phyloP scores from a whole-genome alignment of 805 yeast species.

The Wickerhamiella galacta region DNA sequence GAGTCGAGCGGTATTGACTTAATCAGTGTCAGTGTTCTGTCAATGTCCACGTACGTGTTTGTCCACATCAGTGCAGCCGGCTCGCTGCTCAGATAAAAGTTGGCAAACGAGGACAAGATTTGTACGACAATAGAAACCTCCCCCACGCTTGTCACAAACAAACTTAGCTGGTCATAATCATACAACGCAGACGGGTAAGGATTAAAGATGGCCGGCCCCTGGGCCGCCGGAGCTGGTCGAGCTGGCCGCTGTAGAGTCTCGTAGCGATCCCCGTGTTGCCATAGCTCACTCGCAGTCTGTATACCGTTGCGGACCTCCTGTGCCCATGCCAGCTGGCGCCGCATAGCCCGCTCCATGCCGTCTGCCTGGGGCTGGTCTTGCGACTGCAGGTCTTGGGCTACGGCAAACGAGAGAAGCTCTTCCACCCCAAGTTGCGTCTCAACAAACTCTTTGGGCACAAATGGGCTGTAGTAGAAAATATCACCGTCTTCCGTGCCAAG shows the following conservation, averaged over 20 bases:
- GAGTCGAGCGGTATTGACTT: background rate
- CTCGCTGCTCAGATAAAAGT: background rate
- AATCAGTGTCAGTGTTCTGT: background rate
- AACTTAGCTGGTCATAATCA: conserved; percentile 26
- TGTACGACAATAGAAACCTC: background rate
- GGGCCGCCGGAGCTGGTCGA: conserved; percentile 13
- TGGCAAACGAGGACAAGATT: background rate
- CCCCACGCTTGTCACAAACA: conserved; percentile 8
- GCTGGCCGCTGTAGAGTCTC: conserved; percentile 3
- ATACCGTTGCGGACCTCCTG: background rate
- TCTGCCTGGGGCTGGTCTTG: conserved; percentile 13
- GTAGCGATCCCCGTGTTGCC: background rate
- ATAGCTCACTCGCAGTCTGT: background rate
- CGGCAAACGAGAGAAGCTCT: conserved; percentile 39
- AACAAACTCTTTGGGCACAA: conserved; percentile 32
- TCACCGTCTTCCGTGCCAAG: conserved; percentile 40
- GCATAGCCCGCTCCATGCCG: background rate
- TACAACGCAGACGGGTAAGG: conserved; percentile 43
- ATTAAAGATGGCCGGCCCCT: conserved; percentile 38
- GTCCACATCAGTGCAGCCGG: background rate
- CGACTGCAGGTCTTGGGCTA: conserved; percentile 37
- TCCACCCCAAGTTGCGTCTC: conserved; percentile 23
- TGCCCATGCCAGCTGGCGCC: conserved; percentile 7
- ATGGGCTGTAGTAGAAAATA: conserved; percentile 46
- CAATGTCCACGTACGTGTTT: background rate